phyloP scores from a whole-genome alignment of 371 early-diverging fungal species.

The Polyrhizophydium stewartii region DNA sequence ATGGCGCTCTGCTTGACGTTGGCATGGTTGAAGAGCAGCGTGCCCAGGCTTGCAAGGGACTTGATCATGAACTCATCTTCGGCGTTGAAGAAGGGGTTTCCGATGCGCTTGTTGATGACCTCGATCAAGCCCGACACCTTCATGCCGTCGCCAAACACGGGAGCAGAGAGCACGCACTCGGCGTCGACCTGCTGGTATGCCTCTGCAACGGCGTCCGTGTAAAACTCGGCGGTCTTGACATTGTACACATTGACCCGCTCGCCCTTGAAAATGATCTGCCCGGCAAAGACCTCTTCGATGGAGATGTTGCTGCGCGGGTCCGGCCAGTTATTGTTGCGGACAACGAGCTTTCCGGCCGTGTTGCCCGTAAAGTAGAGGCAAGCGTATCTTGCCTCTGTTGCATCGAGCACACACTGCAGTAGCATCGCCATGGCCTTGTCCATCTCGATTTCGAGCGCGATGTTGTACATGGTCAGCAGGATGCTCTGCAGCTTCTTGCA shows the following conservation, averaged over 20 bases:
- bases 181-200: slow-evolving; percentile 23
- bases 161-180: slow-evolving; percentile 34
- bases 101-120: slow-evolving; percentile 29
- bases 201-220: slow-evolving; percentile 24
- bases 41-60: slow-evolving; percentile 27
- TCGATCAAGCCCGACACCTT: slow-evolving; percentile 34
- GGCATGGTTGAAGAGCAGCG: slow-evolving; percentile 19
- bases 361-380: slow-evolving; percentile 28
- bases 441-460: slow-evolving; percentile 15
- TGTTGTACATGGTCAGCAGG: slow-evolving; percentile 9
- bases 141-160: slow-evolving; percentile 17
- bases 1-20: slow-evolving; percentile 8
- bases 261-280: slow-evolving; percentile 18
- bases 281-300: slow-evolving; percentile 3
- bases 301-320: neutral
- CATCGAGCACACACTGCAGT: slow-evolving; percentile 15
- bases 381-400: slow-evolving; percentile 19
- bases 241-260: slow-evolving; percentile 37
- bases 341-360: slow-evolving; percentile 14
- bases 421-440: slow-evolving; percentile 16
- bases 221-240: slow-evolving; percentile 28
- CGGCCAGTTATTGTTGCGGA: slow-evolving; percentile 22
- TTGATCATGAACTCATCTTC: slow-evolving; percentile 40
- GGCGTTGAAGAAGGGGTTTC: slow-evolving; percentile 33
- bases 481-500: slow-evolving; percentile 27